Evolutionary conservation across 1,139 yeast genomes (phyloP).

Genomic region (Arxiozyma telluris): DNA sequence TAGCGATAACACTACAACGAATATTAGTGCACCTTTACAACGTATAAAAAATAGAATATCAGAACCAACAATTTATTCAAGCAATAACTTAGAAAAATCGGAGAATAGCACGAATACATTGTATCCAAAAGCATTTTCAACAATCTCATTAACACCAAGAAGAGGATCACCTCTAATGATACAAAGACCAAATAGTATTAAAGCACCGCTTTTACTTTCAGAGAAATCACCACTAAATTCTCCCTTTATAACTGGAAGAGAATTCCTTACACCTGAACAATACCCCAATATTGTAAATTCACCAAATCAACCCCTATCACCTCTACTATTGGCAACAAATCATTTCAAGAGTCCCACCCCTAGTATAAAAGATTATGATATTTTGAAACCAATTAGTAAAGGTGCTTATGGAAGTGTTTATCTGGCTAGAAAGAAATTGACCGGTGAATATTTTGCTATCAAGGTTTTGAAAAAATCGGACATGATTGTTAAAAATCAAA

Average conservation of each 20-base stretch:
- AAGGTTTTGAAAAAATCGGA: conserved; percentile 90
- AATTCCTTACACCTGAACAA: conserved; percentile 25
- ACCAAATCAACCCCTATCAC: conserved; percentile 65
- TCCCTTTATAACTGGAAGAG: conserved; percentile 22
- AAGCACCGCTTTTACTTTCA: conserved; percentile 29
- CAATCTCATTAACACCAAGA: conserved; percentile 28
- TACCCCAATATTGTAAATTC: conserved; percentile 12
- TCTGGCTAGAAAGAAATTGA: conserved; percentile 67
- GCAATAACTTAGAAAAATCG: not conserved
- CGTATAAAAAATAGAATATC: not conserved
- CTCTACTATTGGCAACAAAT: conserved; percentile 59
- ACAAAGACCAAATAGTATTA: conserved; percentile 25
- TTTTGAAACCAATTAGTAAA: conserved; percentile 85
- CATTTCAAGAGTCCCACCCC: conserved; percentile 45
- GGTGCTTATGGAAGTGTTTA: conserved; percentile 98
- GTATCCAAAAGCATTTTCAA: conserved; percentile 20
- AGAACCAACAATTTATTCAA: not conserved
- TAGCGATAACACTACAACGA: not conserved
- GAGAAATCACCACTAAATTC: conserved; percentile 28
- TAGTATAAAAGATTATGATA: conserved; percentile 79
- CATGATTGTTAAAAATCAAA: conserved; percentile 96
- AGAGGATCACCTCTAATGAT: conserved; percentile 24
- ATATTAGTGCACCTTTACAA: not conserved
- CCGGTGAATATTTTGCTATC: conserved; percentile 94
- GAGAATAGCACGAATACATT: conserved; percentile 5